Evolutionary conservation across 2,329 filamentous ascomycete genomes (phyloP).

Genomic region (Pseudocercospora cruenta): DNA sequence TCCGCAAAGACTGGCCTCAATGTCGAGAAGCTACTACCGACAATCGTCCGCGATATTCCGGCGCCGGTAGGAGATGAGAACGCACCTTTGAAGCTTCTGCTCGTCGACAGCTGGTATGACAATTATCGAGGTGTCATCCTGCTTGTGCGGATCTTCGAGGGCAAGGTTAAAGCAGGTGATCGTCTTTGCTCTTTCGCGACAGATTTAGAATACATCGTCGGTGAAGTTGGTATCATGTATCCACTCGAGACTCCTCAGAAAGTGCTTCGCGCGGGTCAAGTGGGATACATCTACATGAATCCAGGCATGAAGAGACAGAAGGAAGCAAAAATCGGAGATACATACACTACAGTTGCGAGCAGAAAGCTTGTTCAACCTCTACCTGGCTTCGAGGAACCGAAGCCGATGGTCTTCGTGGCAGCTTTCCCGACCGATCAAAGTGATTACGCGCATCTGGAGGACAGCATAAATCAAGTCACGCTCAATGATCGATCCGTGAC

Average conservation of each 20-base stretch:
- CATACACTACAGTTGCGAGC: conserved; percentile 79
- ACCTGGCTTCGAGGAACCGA: conserved; percentile 93
- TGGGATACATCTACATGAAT: conserved; percentile 96
- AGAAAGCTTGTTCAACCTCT: conserved; percentile 78
- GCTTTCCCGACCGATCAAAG: conserved; percentile 92
- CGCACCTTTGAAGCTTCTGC: conserved; percentile 77
- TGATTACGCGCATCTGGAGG: conserved; percentile 83
- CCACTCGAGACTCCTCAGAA: conserved; percentile 82
- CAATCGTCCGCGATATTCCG: conserved; percentile 83
- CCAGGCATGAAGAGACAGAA: conserved; percentile 97
- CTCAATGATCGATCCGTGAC: conserved; percentile 96
- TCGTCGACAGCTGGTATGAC: conserved; percentile 98
- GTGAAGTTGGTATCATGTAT: conserved; percentile 96
- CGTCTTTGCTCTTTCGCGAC: conserved; percentile 87
- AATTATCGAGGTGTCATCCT: conserved; percentile 92
- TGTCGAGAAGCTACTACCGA: conserved; percentile 78
- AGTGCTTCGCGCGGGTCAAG: conserved; percentile 83
- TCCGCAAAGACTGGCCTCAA: conserved; percentile 95
- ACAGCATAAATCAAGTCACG: conserved; percentile 90
- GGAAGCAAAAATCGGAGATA: conserved; percentile 95
- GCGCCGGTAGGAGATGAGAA: conserved; percentile 72
- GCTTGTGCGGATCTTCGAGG: conserved; percentile 89
- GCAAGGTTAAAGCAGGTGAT: conserved; percentile 79
- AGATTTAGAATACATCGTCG: conserved; percentile 85
- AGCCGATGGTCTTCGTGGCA: conserved; percentile 98